Conservation (phyloP, 1,139 yeast genomes). For the Wickerhamomyces sp. region DNA sequence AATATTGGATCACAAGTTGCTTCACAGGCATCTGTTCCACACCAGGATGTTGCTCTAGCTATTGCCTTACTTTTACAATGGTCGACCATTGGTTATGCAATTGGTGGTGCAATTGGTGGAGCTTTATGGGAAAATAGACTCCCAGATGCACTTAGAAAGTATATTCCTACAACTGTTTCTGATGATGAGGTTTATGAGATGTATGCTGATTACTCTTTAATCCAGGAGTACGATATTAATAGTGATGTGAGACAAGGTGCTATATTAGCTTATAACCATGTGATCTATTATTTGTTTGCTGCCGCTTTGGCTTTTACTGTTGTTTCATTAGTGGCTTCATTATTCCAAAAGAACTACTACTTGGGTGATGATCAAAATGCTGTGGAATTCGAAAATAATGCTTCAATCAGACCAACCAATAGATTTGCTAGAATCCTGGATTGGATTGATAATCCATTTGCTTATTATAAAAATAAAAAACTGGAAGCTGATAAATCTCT, state of each 20-base stretch:
- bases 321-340: slow-evolving; percentile 26
- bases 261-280: slow-evolving; percentile 28
- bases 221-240: slow-evolving; percentile 23
- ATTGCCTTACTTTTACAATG: slow-evolving; percentile 39
- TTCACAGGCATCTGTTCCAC: slow-evolving; percentile 39
- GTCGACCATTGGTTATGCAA: slow-evolving; percentile 39
- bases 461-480: slow-evolving; percentile 1
- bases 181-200: slow-evolving; percentile 17
- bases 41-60: slow-evolving; percentile 42
- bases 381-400: slow-evolving; percentile 19
- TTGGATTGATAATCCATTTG: slow-evolving; percentile 2
- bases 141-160: slow-evolving; percentile 28
- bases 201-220: slow-evolving; percentile 17
- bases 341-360: slow-evolving; percentile 32
- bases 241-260: slow-evolving; percentile 28
- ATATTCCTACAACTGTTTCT: slow-evolving; percentile 23
- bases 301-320: slow-evolving; percentile 27
- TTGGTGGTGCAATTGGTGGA: slow-evolving; percentile 43
- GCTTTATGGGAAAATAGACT: slow-evolving; percentile 44
- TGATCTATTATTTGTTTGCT: slow-evolving; percentile 25
- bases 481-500: neutral
- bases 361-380: slow-evolving; percentile 33
- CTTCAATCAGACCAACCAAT: neutral
- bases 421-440: slow-evolving; percentile 1
- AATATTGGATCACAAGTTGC: slow-evolving; percentile 32